Evolutionary conservation across 441 rosid genomes (phyloP).

Genomic region (Kokia cookei): DNA sequence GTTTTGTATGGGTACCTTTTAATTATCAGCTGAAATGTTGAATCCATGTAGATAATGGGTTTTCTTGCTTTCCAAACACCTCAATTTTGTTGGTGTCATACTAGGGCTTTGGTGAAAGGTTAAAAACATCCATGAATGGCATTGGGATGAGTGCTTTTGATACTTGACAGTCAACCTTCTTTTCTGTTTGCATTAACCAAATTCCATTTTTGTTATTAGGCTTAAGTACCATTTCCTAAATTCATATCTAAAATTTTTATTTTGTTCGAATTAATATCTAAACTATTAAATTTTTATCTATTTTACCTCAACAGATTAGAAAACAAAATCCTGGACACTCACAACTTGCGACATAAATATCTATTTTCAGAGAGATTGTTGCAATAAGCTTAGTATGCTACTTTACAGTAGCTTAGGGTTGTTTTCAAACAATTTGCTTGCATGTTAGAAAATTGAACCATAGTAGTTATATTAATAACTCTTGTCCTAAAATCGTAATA

Average conservation of each 20-base stretch:
- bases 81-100: not conserved
- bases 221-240: too few relatives aligned
- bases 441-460: not conserved
- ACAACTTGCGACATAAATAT: too few relatives aligned
- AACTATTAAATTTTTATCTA: too few relatives aligned
- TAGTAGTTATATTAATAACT: not conserved
- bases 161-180: not conserved
- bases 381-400: constrained; percentile 2
- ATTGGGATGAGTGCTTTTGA: not conserved
- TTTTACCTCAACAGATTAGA: too few relatives aligned
- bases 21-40: not conserved
- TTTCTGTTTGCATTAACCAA: too few relatives aligned
- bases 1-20: not conserved
- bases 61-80: not conserved
- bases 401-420: not conserved
- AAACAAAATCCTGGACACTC: too few relatives aligned
- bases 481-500: not conserved
- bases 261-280: too few relatives aligned
- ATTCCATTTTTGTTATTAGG: too few relatives aligned
- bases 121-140: not conserved
- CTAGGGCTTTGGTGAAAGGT: not conserved
- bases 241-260: too few relatives aligned
- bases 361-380: not conserved
- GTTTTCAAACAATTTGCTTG: not conserved
- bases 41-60: not conserved